Evolutionary conservation across 1,284 basidiomycete species (phyloP), one percentile per base, ranked within the genome.

Genomic region (Chalciporus sp.): DNA sequence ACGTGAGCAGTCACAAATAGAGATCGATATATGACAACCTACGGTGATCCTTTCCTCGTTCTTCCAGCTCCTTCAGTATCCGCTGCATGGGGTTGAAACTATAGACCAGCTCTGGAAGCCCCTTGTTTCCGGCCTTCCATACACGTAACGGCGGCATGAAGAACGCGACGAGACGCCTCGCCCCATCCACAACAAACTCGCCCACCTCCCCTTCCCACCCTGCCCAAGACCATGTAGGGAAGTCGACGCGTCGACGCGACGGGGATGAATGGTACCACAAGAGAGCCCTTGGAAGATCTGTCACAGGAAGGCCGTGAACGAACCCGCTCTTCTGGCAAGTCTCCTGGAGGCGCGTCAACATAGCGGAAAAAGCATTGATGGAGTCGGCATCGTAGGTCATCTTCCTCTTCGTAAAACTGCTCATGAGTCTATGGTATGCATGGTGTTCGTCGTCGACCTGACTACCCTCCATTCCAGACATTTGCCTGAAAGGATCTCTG

Each of bases 191-290:
- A 5, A 16, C 16, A 2, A 26, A 23, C 7, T 42, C 42, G 17
- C 3, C 48, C 17, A 60, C 54, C 19, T 0, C 33, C 0, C 52
- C 54, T 3, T 56, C 52, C 49, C 56, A 62, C 7, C 53, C 52
- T 16, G 40, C 52, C 60, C 59, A 60, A n/a, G 60, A 61, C 58
- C 55, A 53, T 7, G 49, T 19, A 0, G 51, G 49, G 27, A 56
- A 64, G 6, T 19, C 46, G 8, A 14, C 19, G 5, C 49, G 45
- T 4, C 48, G 55, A 29, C 45, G 59, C 11, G 56, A 47, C 7
- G 9, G 23, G 8, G 2, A 17, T 7, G 7, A 10, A 26, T 55
- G 54, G 8, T 39, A 42, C 62, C 62, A 64, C 17, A 47, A 14
- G 23, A 63, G 8, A 4, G 52, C 52, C 2, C 44, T 57, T 1